Evolutionary conservation across 2,329 filamentous ascomycete genomes (phyloP), one percentile per base, ranked within the genome.

Genomic region (Colletotrichum tanaceti): DNA sequence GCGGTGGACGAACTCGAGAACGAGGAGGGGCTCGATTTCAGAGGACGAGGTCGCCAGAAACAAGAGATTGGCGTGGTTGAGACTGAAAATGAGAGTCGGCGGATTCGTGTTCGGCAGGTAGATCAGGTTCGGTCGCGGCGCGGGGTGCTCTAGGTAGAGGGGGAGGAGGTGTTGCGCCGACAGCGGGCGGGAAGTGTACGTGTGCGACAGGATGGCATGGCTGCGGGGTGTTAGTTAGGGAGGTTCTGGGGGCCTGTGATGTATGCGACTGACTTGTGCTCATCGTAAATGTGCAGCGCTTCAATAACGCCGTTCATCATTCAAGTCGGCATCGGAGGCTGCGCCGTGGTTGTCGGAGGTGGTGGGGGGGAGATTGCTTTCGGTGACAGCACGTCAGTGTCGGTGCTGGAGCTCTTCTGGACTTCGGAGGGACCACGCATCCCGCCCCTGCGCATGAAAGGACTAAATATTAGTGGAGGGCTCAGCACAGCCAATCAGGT

Each of bases 231-330:
- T 39, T 38, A 39, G 38, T 50, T 16, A 28, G 14, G 9, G 18
- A 5, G 4, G 13, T 18, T 50, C 32, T 44, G 32, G 13, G 4
- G 13, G 18, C 13, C 32, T 39, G 22, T 13, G 24, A 18, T 44
- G 43, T 50, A 46, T 70, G 72, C 66, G 59, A 75, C 87, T 76
- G 83, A 97, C 94, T 94, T 93, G 82, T 94, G 90, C 84, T 98
- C 94, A 87, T 98, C 94, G 81, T 92, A 98, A 79, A 99, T 94
- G 84, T 98, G 95, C 76, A 99, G 86, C 78, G 95, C 96, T 85
- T 98, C 95, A 77, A 99, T 92, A 77, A 92, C 89, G 83, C 93
- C 90, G 83, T 88, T 93, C 92, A 94, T 95, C 78, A 80, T 90
- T 59, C 79, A 66, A 39, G 62, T 69, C 63, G 63, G 63, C 66